phyloP scores from a whole-genome alignment of 164 flowering plant genomes.

The Cinnamomum micranthum region DNA sequence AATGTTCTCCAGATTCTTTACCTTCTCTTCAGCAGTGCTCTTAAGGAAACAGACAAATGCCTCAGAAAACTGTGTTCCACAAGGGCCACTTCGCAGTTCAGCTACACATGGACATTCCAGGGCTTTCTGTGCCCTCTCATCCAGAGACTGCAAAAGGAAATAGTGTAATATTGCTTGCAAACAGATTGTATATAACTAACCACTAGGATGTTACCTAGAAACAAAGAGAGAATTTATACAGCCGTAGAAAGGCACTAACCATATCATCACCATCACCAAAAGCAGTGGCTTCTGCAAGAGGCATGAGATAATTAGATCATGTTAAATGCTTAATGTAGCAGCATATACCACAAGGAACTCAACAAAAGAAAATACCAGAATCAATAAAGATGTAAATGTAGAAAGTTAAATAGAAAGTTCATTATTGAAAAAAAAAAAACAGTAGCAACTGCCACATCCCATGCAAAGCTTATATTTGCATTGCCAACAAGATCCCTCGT shows the following conservation, averaged over 20 bases:
- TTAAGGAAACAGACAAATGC: constrained; percentile 87
- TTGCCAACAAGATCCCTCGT: not conserved
- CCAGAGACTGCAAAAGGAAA: constrained; percentile 49
- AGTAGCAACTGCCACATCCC: not conserved
- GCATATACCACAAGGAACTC: not conserved
- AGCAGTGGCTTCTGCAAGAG: constrained; percentile 72
- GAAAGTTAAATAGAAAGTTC: not conserved
- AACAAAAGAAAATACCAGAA: constrained; percentile 1
- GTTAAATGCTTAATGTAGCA: not conserved
- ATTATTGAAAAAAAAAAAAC: not conserved
- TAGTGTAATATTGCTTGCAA: not conserved
- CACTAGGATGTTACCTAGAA: too few species aligned
- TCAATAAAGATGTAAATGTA: not conserved
- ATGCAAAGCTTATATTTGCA: not conserved
- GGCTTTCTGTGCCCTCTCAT: constrained; percentile 76
- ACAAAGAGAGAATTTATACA: not conserved
- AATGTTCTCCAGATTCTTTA: constrained; percentile 13
- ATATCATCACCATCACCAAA: constrained; percentile 53
- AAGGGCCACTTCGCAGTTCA: constrained; percentile 67
- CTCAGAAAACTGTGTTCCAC: constrained; percentile 75
- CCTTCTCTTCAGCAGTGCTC: constrained; percentile 96
- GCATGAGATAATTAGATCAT: constrained; percentile 7
- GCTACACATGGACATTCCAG: constrained; percentile 94
- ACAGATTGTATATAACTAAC: not conserved
- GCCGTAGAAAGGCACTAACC: constrained; percentile 34